Evolutionary conservation across 2,329 filamentous ascomycete species (phyloP).

Genomic region (Neurospora crassa): DNA sequence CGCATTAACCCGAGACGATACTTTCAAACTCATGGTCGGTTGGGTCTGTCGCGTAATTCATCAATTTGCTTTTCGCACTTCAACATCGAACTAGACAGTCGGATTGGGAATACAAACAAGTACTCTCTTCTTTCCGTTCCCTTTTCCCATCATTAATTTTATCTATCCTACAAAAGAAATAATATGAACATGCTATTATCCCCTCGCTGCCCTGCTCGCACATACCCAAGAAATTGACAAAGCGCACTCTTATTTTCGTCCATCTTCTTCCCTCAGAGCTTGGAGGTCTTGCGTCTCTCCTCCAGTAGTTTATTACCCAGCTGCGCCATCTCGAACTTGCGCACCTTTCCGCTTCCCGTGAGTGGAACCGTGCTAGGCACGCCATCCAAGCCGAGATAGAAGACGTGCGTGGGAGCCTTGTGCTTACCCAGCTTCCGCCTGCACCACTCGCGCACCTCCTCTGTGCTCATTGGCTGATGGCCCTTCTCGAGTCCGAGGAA

Average conservation of each 20-base stretch:
- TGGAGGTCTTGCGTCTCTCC: conserved; percentile 34
- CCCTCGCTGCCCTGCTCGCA: background rate
- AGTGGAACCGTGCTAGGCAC: conserved; percentile 48
- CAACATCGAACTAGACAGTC: background rate
- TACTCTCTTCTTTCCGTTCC: background rate
- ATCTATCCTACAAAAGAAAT: background rate
- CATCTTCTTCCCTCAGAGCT: conserved; percentile 26
- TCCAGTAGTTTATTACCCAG: conserved; percentile 45
- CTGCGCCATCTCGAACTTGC: conserved; percentile 55
- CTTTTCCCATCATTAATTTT: background rate
- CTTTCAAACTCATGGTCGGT: background rate
- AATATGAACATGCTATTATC: background rate
- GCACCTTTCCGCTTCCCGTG: conserved; percentile 64
- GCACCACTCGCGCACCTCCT: conserved; percentile 54
- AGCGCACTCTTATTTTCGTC: background rate
- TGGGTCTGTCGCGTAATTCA: background rate
- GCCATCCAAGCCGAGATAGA: conserved; percentile 59
- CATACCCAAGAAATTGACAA: background rate
- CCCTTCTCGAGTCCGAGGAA: conserved; percentile 41
- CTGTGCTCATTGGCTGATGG: conserved; percentile 30
- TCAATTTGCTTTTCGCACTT: background rate
- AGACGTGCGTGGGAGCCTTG: conserved; percentile 64
- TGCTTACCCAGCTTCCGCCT: conserved; percentile 51
- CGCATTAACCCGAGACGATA: background rate
- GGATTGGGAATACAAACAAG: background rate